Evolutionary conservation across 495 filamentous ascomycete genomes (phyloP).

Genomic region (Talaromyces stipitatus): DNA sequence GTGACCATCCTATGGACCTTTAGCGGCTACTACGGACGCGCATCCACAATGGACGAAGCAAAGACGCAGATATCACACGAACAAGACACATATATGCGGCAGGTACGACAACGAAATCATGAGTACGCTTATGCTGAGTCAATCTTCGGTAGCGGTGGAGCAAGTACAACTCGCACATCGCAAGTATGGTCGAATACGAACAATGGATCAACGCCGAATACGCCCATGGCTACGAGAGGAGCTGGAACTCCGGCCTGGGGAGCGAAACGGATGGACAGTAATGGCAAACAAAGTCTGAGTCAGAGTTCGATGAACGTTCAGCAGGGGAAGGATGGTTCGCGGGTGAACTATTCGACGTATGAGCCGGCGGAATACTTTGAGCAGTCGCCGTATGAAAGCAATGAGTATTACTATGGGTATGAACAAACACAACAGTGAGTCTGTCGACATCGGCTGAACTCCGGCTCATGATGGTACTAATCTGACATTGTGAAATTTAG

Average conservation of each 20-base stretch:
- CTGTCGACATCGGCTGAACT: neutral
- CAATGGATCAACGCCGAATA: neutral
- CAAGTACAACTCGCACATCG: neutral
- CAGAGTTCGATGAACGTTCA: neutral
- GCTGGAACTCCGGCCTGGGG: neutral
- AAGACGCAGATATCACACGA: neutral
- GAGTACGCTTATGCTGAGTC: neutral
- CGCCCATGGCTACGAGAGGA: neutral
- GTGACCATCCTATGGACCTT: conserved; percentile 5
- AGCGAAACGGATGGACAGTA: neutral
- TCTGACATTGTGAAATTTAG: neutral
- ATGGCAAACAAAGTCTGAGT: neutral
- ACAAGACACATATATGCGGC: conserved; percentile 7
- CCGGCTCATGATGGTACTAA: neutral
- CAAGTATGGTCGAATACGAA: neutral
- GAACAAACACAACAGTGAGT: neutral
- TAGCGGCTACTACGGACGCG: neutral
- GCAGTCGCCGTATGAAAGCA: neutral
- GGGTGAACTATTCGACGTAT: neutral
- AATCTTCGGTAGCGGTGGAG: neutral
- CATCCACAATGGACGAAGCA: neutral
- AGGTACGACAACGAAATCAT: conserved; percentile 7
- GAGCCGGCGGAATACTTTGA: neutral
- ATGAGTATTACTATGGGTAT: conserved; percentile 1
- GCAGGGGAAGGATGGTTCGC: neutral